phyloP scores from a whole-genome alignment of 495 filamentous ascomycete genomes.

The Penicillium salamii region DNA sequence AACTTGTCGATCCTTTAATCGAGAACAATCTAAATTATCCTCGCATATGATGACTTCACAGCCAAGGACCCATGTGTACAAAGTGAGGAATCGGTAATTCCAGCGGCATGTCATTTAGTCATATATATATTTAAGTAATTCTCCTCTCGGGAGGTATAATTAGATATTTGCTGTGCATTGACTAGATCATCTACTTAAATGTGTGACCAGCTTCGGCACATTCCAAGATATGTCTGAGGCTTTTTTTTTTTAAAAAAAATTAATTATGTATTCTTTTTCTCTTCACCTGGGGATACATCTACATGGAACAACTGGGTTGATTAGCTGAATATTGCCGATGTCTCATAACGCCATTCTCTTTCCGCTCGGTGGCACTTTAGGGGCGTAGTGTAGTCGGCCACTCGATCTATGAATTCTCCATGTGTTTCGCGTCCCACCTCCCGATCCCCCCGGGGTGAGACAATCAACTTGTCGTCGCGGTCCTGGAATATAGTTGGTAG shows the following conservation, averaged over 20 bases:
- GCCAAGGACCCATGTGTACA: not conserved
- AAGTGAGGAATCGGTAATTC: too few relatives aligned
- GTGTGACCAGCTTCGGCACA: too few relatives aligned
- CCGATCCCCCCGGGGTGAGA: conserved; percentile 2
- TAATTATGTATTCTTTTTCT: too few relatives aligned
- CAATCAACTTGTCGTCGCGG: not conserved
- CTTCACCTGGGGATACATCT: not conserved
- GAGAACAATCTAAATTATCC: conserved; percentile 3
- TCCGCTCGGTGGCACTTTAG: not conserved
- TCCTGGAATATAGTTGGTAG: not conserved
- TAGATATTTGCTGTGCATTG: too few relatives aligned
- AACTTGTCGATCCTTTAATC: conserved; percentile 6
- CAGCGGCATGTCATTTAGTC: too few relatives aligned
- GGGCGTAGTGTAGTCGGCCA: not conserved
- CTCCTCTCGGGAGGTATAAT: too few relatives aligned
- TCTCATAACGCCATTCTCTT: not conserved
- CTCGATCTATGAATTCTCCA: conserved; percentile 5
- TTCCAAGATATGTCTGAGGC: too few relatives aligned
- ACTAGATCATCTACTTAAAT: too few relatives aligned
- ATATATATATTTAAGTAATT: too few relatives aligned
- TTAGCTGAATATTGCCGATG: not conserved
- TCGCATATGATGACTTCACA: conserved; percentile 7
- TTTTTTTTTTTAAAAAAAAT: too few relatives aligned
- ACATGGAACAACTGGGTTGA: not conserved
- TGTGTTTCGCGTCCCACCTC: conserved; percentile 5